Base-by-base conservation (phyloP, 1,139 yeast species). In the Blastobotrys indianensis region DNA sequence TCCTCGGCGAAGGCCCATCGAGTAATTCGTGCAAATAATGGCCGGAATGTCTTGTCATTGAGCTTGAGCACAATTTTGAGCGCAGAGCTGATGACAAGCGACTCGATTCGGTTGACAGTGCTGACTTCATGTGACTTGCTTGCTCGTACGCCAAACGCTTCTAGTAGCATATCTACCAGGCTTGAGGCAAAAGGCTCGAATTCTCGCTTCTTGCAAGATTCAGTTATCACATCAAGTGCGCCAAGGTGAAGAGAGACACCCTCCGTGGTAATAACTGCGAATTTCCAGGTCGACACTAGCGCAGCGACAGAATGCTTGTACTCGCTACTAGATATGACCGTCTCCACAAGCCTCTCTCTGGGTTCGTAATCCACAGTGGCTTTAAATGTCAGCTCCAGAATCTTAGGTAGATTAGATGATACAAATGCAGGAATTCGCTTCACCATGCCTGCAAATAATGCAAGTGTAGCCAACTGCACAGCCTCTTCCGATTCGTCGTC, bases 1-100 rank as follows among this genome's bases (percentile, higher is more conserved):
- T 84, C 92, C 46, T 88, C 95, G 52, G 79, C 82, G 55, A 85
- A 76, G 2, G 97, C 94, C 98, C 98, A 92, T 64, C 92, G 79
- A n/a, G 84, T 88, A 60, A 87, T 72, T 34, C 82, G 74, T 5
- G 92, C 90, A 68, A 94, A 90, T 59, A 87, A 69, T 23, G 98
- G 98, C 61, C 97, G 79, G 76, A 92, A 94, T 11, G 82, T 77
- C 70, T 87, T 87, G 65, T 92, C 98, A 61, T 92, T 92, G 65
- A 94, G 76, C 65, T 92, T 90, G 82, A 92, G 76, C 23, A 92
- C 94, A 56, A 80, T 82, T 31, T 73, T 72, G 54, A 90, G 78
- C 37, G 87, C 92, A 63, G 90, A 78, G 40, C 76, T 70, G 58
- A 85, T 83, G 63, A 84, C 78, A 13, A 85, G 75, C 31, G 86